Conservation (phyloP, 345 rosid species). For the Lepidium didymum region DNA sequence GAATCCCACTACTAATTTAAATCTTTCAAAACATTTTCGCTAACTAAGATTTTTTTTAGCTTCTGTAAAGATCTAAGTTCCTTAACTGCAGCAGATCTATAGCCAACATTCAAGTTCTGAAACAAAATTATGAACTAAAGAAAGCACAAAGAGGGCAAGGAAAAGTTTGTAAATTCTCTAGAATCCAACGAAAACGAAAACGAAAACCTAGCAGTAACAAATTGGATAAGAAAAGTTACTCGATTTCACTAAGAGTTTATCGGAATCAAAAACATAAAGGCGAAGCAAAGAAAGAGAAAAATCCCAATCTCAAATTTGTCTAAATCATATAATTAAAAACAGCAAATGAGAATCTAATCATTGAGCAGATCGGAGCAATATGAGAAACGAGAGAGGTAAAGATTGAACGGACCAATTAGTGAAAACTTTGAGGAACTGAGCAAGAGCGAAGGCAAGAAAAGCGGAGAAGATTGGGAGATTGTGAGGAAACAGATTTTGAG, state of each 20-base stretch:
- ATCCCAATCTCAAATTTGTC: neutral
- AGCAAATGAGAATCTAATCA: neutral
- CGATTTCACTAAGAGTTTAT: neutral
- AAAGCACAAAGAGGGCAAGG: neutral
- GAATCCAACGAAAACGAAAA: neutral
- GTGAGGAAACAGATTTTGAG: conserved; percentile 37
- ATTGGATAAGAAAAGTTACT: neutral
- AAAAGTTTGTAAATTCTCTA: neutral
- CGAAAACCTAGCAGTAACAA: neutral
- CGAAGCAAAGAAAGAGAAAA: neutral
- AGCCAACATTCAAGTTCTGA: neutral
- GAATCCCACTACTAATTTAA: conserved; percentile 1
- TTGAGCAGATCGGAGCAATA: neutral
- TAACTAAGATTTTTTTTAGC: neutral
- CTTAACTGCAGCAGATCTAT: neutral
- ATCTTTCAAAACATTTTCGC: neutral
- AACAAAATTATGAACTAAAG: neutral
- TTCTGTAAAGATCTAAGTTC: neutral
- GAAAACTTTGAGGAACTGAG: conserved; percentile 95
- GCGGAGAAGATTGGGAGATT: conserved; percentile 83
- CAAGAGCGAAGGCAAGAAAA: conserved; percentile 83
- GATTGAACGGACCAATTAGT: conserved; percentile 69
- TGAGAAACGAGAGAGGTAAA: neutral
- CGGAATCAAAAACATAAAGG: neutral
- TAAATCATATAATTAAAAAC: neutral